Percentiles rank a stretch among this genome's conserved stretches.
Evolutionary conservation across 1,139 yeast genomes (phyloP).

Genomic region (Nakaseomyces bracarensis): DNA sequence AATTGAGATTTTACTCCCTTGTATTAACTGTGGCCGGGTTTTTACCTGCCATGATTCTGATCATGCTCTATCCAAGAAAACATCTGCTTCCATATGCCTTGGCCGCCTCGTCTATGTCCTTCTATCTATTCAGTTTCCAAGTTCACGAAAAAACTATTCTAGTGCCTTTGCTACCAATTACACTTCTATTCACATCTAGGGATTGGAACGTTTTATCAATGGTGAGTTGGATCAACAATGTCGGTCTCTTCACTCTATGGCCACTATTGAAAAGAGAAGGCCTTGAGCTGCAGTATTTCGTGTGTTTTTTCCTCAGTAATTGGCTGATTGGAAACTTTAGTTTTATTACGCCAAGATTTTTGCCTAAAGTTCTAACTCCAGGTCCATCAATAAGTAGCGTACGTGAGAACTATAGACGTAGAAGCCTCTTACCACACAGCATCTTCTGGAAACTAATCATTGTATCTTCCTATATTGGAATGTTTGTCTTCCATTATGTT

Average conservation of each 20-base stretch:
- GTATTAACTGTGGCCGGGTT: slow-evolving; percentile 56
- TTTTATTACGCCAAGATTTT: slow-evolving; percentile 36
- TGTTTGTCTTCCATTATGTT: slow-evolving; percentile 44
- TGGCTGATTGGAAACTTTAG: slow-evolving; percentile 70
- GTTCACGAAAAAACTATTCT: slow-evolving; percentile 91
- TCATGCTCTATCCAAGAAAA: slow-evolving; percentile 46
- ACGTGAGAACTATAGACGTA: slow-evolving; percentile 32
- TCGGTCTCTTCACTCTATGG: slow-evolving; percentile 78
- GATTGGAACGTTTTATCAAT: slow-evolving; percentile 57
- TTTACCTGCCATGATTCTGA: slow-evolving; percentile 53
- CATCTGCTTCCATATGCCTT: slow-evolving; percentile 61
- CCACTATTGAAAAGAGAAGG: slow-evolving; percentile 78
- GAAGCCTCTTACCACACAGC: slow-evolving; percentile 43
- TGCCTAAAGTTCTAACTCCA: slow-evolving; percentile 38
- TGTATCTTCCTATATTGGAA: slow-evolving; percentile 48
- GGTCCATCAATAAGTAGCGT: slow-evolving; percentile 36
- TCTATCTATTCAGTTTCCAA: slow-evolving; percentile 84
- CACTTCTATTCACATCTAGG: slow-evolving; percentile 53
- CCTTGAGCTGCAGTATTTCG: slow-evolving; percentile 61
- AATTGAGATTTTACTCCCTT: slow-evolving; percentile 58
- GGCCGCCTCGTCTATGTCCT: slow-evolving; percentile 78
- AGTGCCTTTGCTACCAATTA: slow-evolving; percentile 78
- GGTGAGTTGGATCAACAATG: slow-evolving; percentile 80
- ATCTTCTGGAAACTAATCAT: slow-evolving; percentile 52
- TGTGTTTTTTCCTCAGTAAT: slow-evolving; percentile 56